phyloP scores from a whole-genome alignment of 192 early-diverging fungal genomes.

The Entomortierella parvispora region DNA sequence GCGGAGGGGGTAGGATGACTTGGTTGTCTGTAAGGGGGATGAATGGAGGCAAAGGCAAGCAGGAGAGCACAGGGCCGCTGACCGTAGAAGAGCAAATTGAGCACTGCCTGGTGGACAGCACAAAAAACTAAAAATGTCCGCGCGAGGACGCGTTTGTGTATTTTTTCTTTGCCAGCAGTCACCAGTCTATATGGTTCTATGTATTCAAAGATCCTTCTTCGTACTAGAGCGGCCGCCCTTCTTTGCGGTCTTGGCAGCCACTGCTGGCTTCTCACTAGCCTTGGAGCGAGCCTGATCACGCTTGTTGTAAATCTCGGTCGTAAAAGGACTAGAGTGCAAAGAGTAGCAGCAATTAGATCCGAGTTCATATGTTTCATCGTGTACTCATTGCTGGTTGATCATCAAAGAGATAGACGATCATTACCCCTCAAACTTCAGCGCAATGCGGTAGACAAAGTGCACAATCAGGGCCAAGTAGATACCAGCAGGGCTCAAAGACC shows the following conservation, averaged over 20 bases:
- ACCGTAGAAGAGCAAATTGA: too few species aligned
- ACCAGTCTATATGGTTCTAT: too few species aligned
- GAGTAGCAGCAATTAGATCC: background rate
- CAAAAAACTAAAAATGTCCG: too few species aligned
- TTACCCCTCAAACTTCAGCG: constrained; percentile 84
- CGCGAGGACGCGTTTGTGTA: too few species aligned
- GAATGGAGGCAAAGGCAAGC: too few species aligned
- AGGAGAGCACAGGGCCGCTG: too few species aligned
- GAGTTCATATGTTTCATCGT: too few species aligned
- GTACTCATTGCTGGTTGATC: too few species aligned
- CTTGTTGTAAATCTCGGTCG: constrained; percentile 80
- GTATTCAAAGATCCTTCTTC: constrained; percentile 44
- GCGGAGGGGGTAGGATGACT: too few species aligned
- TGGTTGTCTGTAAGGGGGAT: too few species aligned
- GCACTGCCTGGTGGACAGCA: too few species aligned
- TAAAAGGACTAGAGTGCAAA: constrained; percentile 72
- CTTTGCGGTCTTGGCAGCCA: constrained; percentile 2
- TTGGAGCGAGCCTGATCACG: constrained; percentile 33
- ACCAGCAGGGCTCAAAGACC: constrained; percentile 77
- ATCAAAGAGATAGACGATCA: background rate
- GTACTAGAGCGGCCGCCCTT: constrained; percentile 7
- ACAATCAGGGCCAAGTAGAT: constrained; percentile 74
- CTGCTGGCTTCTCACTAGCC: background rate
- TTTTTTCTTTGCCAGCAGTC: too few species aligned
- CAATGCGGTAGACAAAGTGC: constrained; percentile 79